Base-by-base conservation (phyloP, 2,329 filamentous ascomycete genomes). In the Colletotrichum tropicicola region DNA sequence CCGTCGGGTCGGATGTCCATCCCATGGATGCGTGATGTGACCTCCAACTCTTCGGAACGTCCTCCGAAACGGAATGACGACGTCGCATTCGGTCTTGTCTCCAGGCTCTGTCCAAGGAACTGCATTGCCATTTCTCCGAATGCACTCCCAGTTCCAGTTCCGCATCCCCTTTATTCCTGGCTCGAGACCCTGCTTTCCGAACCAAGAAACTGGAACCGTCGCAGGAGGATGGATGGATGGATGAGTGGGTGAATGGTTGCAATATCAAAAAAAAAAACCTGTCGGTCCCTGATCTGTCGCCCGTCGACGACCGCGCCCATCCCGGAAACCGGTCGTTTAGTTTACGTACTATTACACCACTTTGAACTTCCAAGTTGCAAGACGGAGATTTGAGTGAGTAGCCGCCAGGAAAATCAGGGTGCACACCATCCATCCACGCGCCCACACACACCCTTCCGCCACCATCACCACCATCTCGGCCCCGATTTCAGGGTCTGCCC, bases 131-230 rank as follows among this genome's bases (percentile, higher is more conserved):
- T 8, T 27, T 27, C 21, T 25, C 23, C 28, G 19, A 39, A 10
- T 45, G 21, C 30, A 25, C 19, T 48, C 6, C n/a, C 25, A 19
- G 32, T 23, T 15, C 23, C 45, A 30, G 10, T 25, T 45, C 13
- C 32, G 39, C n/a, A 17, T 56, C 39, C 45, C 54, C 45, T 59
- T 59, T 52, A 35, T n/a, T n/a, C 32, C 43, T 45, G n/a, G 43
- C 45, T 19, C 27, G 19, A 62, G 39, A 27, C 10, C 13, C 10
- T 10, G 21, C 15, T 44, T 44, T 15, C 45, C 27, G 37, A 12
- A 51, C 54, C 30, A 28, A 52, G 59, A 39, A 52, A 63, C 53
- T 57, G 54, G 44, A 63, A 59, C 53, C 45, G 45, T 59, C 59
- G 37, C 45, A 52, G 17, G 25, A 35, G 5, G 21, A 28, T 35